A percentile compares a stretch with the other conserved stretches of the same genome.
Conservation (phyloP, 2,329 filamentous ascomycete genomes). For the Stachybotrys chlorohalonatus region DNA sequence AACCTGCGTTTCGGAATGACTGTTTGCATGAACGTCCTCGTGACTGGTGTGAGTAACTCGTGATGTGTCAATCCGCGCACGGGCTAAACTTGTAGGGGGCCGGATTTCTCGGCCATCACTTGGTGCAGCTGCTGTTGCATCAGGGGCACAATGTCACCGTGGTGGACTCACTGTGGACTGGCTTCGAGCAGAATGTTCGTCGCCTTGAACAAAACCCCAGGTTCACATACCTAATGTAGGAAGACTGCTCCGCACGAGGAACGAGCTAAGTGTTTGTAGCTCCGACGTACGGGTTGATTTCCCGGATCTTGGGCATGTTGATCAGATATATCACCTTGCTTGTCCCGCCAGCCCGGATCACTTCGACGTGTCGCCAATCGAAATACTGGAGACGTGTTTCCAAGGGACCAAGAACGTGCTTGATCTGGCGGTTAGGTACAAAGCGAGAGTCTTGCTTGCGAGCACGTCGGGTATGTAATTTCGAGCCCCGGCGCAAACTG, state of each 20-base stretch:
- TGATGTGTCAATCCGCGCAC: too few species aligned
- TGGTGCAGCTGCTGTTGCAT: constrained; percentile 3
- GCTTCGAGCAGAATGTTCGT: constrained; percentile 3
- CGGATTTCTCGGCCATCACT: constrained; percentile 7
- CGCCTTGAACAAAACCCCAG: not conserved
- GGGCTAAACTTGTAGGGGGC: constrained; percentile 3
- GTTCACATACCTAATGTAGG: constrained; percentile 3
- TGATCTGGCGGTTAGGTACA: constrained; percentile 2
- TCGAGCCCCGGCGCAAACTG: not conserved
- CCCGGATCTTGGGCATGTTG: constrained; percentile 1
- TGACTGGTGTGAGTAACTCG: not conserved
- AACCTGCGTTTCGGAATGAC: not conserved
- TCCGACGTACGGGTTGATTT: constrained; percentile 4
- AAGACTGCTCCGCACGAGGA: not conserved
- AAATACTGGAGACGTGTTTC: constrained; percentile 7
- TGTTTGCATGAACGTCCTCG: not conserved
- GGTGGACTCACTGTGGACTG: constrained; percentile 7
- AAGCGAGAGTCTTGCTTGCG: constrained; percentile 4
- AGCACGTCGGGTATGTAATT: constrained; percentile 5
- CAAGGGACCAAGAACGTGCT: constrained; percentile 6
- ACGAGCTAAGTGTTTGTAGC: not conserved
- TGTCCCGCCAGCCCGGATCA: constrained; percentile 7
- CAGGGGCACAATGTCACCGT: constrained; percentile 3
- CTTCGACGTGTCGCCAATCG: constrained; percentile 4
- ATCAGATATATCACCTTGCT: constrained; percentile 7